Evolutionary conservation across 192 early-diverging fungal genomes (phyloP).

Genomic region (Gonapodya sp.): DNA sequence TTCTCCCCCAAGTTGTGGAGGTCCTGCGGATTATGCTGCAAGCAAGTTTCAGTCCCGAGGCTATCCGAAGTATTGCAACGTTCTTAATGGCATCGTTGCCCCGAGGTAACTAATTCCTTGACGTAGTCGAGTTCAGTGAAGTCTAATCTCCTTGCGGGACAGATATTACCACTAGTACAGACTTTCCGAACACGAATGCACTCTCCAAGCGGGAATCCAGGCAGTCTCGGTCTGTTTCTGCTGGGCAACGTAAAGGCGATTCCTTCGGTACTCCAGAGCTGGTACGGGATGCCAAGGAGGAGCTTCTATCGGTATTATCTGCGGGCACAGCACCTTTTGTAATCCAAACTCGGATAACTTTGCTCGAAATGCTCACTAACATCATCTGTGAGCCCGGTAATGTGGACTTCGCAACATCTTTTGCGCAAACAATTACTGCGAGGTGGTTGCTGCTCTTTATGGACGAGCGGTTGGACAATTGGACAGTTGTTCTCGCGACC

Average conservation of each 20-base stretch:
- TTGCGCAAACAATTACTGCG: conserved; percentile 3
- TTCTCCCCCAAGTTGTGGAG: conserved; percentile 36
- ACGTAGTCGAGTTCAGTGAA: too few relatives aligned
- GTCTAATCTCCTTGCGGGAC: too few relatives aligned
- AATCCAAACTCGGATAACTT: not conserved
- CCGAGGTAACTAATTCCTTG: conserved; percentile 9
- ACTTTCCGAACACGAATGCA: too few relatives aligned
- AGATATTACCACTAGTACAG: too few relatives aligned
- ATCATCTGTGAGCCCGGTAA: conserved; percentile 8
- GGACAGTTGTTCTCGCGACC: conserved; percentile 2
- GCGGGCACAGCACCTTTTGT: too few relatives aligned
- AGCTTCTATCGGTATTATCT: too few relatives aligned
- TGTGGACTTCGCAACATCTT: not conserved
- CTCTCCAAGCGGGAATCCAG: too few relatives aligned
- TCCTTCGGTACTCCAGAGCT: too few relatives aligned
- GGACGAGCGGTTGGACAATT: not conserved
- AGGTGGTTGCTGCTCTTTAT: conserved; percentile 2
- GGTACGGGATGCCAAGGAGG: too few relatives aligned
- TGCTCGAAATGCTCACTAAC: not conserved
- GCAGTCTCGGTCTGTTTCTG: too few relatives aligned
- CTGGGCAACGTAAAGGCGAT: too few relatives aligned
- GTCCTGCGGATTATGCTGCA: conserved; percentile 44
- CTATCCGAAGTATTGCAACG: conserved; percentile 44
- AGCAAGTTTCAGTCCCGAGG: conserved; percentile 47
- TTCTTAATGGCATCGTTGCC: conserved; percentile 52